Base-by-base conservation (phyloP, 257 asterid species). In the Salvia miltiorrhiza region DNA sequence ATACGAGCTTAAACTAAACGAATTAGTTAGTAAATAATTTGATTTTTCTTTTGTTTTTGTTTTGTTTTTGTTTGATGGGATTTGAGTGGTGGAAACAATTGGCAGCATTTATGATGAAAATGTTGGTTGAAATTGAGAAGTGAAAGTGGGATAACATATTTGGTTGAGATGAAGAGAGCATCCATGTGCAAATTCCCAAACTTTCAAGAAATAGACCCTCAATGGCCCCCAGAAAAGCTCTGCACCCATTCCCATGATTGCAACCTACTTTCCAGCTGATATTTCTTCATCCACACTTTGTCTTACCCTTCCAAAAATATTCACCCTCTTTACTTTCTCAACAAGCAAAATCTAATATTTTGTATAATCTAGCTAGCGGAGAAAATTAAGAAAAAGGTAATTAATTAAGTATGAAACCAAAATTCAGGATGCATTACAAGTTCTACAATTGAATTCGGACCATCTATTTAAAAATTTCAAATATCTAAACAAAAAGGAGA, bases 161-260 rank as follows among this genome's bases (percentile, higher is more conserved):
- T 43, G 77, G 75, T 53, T 61, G 58, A 17, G 49, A 55, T 63
- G 32, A 67, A 28, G 81, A 70, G 77, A 7, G 7, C 7, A 30
- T 30, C 24, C 80, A 30, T 30, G 35, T 87, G 95, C 88, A 72
- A 28, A 67, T 81, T 83, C 79, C 84, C 79, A 76, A 71, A 40
- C 65, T 70, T 67, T 75, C 50, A 82, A 81, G 83, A 44, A 69
- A 82, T 65, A 49, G 56, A 61, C 74, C 72, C 72, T 74, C 77
- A 11, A 53, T 24, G 33, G 11, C 20, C 48, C 78, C 68, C 2
- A 79, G 54, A 72, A 74, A 74, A 71, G 76, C 78, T 69, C 61
- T 72, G 73, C 86, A 77, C 87, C 85, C 82, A 80, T 73, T 65
- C 75, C 69, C 66, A 84, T 84, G 74, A 84, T 84, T 83, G 78